Evolutionary conservation across 148 eudicot genomes (phyloP).

Genomic region (Rhododendron molle): DNA sequence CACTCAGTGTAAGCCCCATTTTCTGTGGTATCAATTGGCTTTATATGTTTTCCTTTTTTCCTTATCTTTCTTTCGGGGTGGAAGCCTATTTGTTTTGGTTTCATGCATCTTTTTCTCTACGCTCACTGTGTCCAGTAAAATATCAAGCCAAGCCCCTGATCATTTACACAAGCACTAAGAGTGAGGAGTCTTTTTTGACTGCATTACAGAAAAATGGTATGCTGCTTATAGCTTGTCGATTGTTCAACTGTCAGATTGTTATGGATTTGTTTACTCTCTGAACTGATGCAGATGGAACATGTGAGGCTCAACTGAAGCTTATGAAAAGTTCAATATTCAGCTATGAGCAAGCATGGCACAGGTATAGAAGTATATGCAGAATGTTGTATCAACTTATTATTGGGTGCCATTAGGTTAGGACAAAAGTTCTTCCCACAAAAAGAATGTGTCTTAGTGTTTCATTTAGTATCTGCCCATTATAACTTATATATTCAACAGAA

Average conservation of each 20-base stretch:
- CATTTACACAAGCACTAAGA: conserved; percentile 90
- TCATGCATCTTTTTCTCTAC: conserved; percentile 1
- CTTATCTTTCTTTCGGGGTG: not conserved
- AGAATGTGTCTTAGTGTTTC: not conserved
- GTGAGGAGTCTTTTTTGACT: conserved; percentile 66
- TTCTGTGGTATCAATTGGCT: not conserved
- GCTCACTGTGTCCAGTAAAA: conserved; percentile 51
- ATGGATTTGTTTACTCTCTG: conserved; percentile 7
- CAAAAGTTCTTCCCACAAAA: not conserved
- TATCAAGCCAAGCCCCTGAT: conserved; percentile 81
- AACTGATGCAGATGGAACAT: conserved; percentile 55
- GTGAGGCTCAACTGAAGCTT: conserved; percentile 68
- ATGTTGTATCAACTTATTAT: not conserved
- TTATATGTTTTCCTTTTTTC: not conserved
- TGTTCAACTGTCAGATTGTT: conserved; percentile 11
- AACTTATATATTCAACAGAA: not conserved
- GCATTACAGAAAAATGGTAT: conserved; percentile 86
- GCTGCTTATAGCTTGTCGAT: conserved; percentile 5
- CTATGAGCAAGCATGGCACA: conserved; percentile 99
- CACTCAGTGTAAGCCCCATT: not conserved
- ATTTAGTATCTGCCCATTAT: not conserved
- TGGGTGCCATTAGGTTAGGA: not conserved
- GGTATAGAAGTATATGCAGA: conserved; percentile 33
- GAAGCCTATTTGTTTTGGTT: not conserved
- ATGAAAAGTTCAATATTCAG: conserved; percentile 89